Base-by-base conservation (phyloP, 2,329 filamentous ascomycete genomes). In the Botryosphaeria agaves region DNA sequence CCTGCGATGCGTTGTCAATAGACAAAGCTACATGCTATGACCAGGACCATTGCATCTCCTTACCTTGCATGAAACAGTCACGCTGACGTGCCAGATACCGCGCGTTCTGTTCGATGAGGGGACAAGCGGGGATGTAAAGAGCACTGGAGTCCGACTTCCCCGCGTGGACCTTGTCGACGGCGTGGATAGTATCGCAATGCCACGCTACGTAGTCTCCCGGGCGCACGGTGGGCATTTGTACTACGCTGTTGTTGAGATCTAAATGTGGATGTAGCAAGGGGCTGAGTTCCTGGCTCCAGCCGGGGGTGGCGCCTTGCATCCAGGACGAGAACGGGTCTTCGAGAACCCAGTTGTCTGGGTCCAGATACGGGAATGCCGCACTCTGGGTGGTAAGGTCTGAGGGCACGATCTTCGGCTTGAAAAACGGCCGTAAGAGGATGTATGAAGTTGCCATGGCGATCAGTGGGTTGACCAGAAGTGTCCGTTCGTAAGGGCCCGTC, bases 111-210 rank as follows among this genome's bases (percentile, higher is more conserved):
- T 76, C 69, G 1, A 82, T 92, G 18, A 83, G 62, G 0, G 85
- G 84, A 32, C 80, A 89, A 0, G 81, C 75, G 0, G 85, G 84
- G 32, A 94, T 92, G 45, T 94, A 94, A 36, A 94, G 46, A 0
- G 93, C 85, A 41, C 76, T 84, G 0, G 79, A 83, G 51, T 94
- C 85, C 0, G 59, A 52, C 2, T 55, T 61, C 2, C 85, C 85
- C 1, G 52, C 53, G 47, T 94, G 85, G 1, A 74, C 61, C 39
- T 71, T 74, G 55, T 94, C 85, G 0, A 94, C 85, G 0, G 82
- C 71, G 48, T 93, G 85, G 28, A 91, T 77, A 7, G 62, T 40
- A 34, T 80, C 76, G 41, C 73, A 78, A 45, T 80, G 75, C 75
- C 75, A 55, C 41, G 66, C 51, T 2, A 81, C 66, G 41, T 64